Base-by-base conservation (phyloP, 345 rosid species). In the Brassica incana region DNA sequence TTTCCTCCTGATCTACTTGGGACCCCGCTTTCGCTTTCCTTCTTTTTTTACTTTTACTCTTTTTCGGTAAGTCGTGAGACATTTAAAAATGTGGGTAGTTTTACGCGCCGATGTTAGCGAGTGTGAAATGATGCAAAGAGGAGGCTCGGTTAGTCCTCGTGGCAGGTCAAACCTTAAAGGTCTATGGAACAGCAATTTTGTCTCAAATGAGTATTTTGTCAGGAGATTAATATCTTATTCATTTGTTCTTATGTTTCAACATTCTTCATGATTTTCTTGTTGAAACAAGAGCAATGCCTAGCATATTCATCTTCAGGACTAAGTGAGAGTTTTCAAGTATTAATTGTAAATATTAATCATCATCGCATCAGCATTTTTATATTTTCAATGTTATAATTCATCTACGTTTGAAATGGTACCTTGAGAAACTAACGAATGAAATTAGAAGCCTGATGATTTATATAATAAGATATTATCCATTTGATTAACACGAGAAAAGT, bases 201-300 rank as follows among this genome's bases (percentile, higher is more conserved):
- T 74, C 71, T 64, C 27, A 74, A 74, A 74, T 30, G 63, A 63
- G 78, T 52, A 48, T 32, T 50, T 74, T 74, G 78, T 74, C 78
- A 74, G 71, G n/a, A n/a, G 11, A 2, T 15, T 72, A 50, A 14
- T 50, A 50, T 38, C 14, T 27, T 8, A 10, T 58, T 58, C 11
- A n/a, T 54, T 54, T 29, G 5, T 50, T 45, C 61, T 52, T 15
- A 73, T 40, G 29, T 60, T 72, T 73, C 14, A 7, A 71, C 48
- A 18, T 32, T 60, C 33, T 16, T 14, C 56, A 14, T 50, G 56
- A 56, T 56, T 56, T 56, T 56, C 25, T 18, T 16, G 59, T 62
- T 62, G 66, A 14, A 12, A 11, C 15, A 61, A 27, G 8, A 61
- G 25, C 9, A 54, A 16, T 25, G 8, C 35, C 16, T 62, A 11